Percentiles rank a stretch among this genome's conserved stretches.
phyloP scores from a whole-genome alignment of 2,329 filamentous ascomycete species.

The Phyllachora maydis region DNA sequence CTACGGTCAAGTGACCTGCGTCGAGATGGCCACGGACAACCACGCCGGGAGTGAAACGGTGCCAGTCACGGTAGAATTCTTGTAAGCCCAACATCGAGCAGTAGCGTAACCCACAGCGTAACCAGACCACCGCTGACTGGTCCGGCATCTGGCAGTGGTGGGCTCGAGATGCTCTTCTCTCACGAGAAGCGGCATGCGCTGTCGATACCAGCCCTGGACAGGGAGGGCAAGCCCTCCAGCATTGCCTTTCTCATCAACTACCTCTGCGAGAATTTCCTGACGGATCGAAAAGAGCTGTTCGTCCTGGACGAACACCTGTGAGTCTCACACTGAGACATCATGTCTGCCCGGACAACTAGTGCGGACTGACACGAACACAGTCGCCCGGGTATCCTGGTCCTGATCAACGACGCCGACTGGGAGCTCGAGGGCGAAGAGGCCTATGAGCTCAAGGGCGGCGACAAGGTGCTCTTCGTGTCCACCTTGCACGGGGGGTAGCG shows the following conservation, averaged over 20 bases:
- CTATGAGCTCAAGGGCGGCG: conserved; percentile 62
- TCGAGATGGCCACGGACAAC: no score
- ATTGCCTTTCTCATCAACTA: conserved; percentile 60
- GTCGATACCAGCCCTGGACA: conserved; percentile 40
- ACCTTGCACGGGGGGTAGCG: conserved; percentile 81
- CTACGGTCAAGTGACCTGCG: no score
- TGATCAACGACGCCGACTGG: conserved; percentile 98
- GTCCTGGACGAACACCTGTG: conserved; percentile 77
- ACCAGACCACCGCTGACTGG: no score
- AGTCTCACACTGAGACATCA: no score
- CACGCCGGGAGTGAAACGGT: no score
- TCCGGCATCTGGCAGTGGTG: no score
- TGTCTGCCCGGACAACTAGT: no score
- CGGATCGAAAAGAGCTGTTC: conserved; percentile 77
- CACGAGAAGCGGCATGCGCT: conserved; percentile 58
- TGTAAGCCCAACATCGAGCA: no score
- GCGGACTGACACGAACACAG: conserved; percentile 28
- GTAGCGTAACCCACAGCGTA: no score
- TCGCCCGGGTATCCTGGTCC: conserved; percentile 81
- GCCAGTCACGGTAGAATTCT: no score
- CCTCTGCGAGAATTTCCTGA: conserved; percentile 68
- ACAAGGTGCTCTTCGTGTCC: conserved; percentile 90
- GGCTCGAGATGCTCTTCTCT: conserved; percentile 83
- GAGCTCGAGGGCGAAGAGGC: conserved; percentile 87
- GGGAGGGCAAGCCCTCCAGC: conserved; percentile 38